Evolutionary conservation across 306 rosid genomes (phyloP), one percentile per base, ranked within the genome.

Genomic region (Quercus mongolica): DNA sequence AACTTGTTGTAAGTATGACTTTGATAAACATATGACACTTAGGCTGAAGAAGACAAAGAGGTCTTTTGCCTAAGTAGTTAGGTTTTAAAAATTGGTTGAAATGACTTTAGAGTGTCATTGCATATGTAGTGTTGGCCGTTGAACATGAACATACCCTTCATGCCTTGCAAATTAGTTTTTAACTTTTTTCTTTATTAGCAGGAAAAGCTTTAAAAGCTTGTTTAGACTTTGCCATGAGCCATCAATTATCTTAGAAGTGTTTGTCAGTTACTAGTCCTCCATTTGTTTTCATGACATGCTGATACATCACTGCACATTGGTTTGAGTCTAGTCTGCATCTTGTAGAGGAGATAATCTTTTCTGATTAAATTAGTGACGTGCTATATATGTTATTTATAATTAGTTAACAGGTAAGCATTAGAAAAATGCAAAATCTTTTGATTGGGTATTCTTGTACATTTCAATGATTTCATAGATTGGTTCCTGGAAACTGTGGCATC

Each of bases 1-100:
- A 93, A 82, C 91, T 95, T 33, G 97, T 95, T 77, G 99, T 93
- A 80, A 95, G 99, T 93, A 84, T 80, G 64, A 75, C 13, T 73
- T 70, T 54, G 80, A 75, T 72, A 55, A 70, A 61, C 38, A 74
- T 54, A 57, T 71, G 46, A 41, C 76, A 26, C 56, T 69, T 79
- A 78, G 69, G 73, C 20, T 44, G 51, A 49, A 83, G 35, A 74
- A 33, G 6, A 46, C 21, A 30, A 20, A 76, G 25, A 76, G 72
- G 62, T 51, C 58, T 56, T 78, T 6, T 56, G 44, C 17, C 25
- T 12, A 56, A 67, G 56, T 57, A 8, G 20, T 12, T 31, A 31
- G 19, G n/a, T 12, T 38, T 52, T 49, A 12, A 20, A 72, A 65
- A 15, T 4, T 0, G 1, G 21, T 3, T 44, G 25, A 28, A 11